Base-by-base conservation (phyloP, 1,284 basidiomycete genomes). In the Ustilago shanxiensis region DNA sequence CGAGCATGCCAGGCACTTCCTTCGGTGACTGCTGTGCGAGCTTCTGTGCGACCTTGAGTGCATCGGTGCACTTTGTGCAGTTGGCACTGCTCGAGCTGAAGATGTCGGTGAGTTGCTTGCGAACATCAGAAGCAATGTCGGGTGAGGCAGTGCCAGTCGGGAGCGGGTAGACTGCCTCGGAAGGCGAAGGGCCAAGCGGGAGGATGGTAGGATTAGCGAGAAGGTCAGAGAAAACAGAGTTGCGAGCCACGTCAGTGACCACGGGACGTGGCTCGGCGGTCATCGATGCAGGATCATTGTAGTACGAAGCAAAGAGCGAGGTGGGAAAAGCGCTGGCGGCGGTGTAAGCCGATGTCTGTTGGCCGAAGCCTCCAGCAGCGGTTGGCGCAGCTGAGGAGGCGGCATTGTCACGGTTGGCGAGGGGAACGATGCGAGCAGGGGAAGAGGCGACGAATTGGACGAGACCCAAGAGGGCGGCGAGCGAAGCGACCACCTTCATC, bases 41-140 rank as follows among this genome's bases (percentile, higher is more conserved):
- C 76, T 91, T 90, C 82, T 93, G 92, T 67, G 89, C 90, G 26
- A 90, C 86, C 72, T 91, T 89, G 20, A 93, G 88, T 2, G 88
- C 87, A 7, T 90, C 88, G 68, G 90, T 89, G 85, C 92, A 93
- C 73, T 88, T 88, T 9, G 89, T 88, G 83, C 92, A 93, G 26
- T 71, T 81, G 41, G 84, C 89, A 86, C 45, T 87, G 85, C 31
- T 85, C 22, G 65, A 59, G 71, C 35, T 44, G 35, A 79, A 70
- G 59, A 72, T 62, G 61, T 57, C 58, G 2, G 54, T 60, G 41
- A 82, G 55, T 64, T 82, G 90, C 22, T 61, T 24, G 3, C 91
- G 91, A 61, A 89, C 87, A 35, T 87, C 80, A 54, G 90, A 86
- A 29, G 92, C 82, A 35, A 64, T 62, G n/a, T 73, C 56, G 7